phyloP scores from a whole-genome alignment of 2,329 filamentous ascomycete species.

The Myriosclerotinia curreyana region DNA sequence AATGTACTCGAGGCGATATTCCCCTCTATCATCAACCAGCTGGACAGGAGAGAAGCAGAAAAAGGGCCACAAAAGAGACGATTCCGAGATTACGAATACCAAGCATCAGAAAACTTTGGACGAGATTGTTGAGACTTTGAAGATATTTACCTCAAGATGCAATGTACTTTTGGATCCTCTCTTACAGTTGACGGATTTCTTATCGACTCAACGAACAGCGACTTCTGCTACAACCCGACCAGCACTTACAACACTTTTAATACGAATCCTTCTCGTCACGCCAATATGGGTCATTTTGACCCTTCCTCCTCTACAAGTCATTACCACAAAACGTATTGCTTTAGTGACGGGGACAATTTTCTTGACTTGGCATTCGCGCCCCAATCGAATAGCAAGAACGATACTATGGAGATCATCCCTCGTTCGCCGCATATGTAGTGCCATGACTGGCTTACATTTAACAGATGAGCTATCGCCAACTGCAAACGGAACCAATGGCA shows the following conservation, averaged over 20 bases:
- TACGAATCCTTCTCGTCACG: constrained; percentile 82
- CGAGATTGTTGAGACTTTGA: constrained; percentile 92
- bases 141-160: constrained; percentile 85
- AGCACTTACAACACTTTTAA: constrained; percentile 82
- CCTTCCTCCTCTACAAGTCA: constrained; percentile 75
- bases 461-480: constrained; percentile 45
- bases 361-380: constrained; percentile 88
- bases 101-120: constrained; percentile 92
- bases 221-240: constrained; percentile 89
- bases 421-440: constrained; percentile 64
- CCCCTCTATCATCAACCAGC: constrained; percentile 81
- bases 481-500: constrained; percentile 30
- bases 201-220: constrained; percentile 85
- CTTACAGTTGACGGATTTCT: constrained; percentile 83
- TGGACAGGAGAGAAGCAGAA: constrained; percentile 62
- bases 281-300: constrained; percentile 85
- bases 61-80: constrained; percentile 48
- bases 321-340: constrained; percentile 81
- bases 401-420: constrained; percentile 86
- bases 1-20: constrained; percentile 90
- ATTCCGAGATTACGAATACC: constrained; percentile 58
- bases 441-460: constrained; percentile 79
- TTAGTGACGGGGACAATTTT: constrained; percentile 83
- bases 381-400: constrained; percentile 77
- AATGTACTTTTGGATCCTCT: constrained; percentile 90